These are phyloP conservation scores for Volvox carteri DNA, from an alignment of 163 green algal species.

Conservation along the genomic window DNA sequence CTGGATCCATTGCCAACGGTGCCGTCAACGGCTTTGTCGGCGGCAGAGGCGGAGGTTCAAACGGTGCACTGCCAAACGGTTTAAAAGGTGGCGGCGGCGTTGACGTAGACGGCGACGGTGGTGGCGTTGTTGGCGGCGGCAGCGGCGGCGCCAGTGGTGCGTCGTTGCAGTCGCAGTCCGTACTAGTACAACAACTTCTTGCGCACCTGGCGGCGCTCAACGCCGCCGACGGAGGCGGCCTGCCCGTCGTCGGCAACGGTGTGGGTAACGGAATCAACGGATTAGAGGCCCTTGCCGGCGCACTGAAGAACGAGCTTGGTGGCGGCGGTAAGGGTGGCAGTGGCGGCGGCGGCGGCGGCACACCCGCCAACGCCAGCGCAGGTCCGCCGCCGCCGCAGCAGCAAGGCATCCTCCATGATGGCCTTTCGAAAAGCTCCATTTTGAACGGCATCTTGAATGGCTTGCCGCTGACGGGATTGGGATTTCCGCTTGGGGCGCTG, in stretches of 20 bases:
- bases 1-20: too few relatives aligned
- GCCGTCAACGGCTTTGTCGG: background rate
- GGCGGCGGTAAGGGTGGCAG: background rate
- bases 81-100: background rate
- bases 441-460: background rate
- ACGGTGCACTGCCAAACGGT: background rate
- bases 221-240: background rate
- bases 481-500: too few relatives aligned
- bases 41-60: background rate
- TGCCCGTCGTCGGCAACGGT: background rate
- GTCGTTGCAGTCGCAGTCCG: too few relatives aligned
- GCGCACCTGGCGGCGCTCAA: conserved; percentile 12
- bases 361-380: background rate
- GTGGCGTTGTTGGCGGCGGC: background rate
- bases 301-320: background rate
- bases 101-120: background rate
- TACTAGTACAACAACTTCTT: conserved; percentile 3
- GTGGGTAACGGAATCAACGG: background rate
- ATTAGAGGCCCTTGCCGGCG: background rate
- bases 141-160: background rate
- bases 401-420: background rate
- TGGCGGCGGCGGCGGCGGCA: background rate
- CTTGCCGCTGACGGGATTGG: background rate
- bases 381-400: conserved; percentile 50
- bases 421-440: background rate